Conservation (phyloP, 2,329 filamentous ascomycete species). For the Epichloe glyceriae region DNA sequence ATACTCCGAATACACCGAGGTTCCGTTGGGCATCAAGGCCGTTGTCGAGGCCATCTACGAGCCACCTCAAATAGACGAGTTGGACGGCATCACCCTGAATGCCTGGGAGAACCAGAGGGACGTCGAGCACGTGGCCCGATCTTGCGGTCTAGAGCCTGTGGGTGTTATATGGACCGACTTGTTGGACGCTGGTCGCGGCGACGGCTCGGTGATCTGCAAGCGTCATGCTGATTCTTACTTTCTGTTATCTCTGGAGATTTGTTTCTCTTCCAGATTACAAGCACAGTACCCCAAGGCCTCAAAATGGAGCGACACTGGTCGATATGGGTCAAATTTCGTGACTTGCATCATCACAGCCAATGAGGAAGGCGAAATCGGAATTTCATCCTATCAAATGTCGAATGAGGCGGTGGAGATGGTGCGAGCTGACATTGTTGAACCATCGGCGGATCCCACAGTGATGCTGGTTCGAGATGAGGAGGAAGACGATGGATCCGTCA, state of each 20-base stretch:
- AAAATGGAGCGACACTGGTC: slow-evolving; percentile 93
- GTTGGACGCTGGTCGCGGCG: slow-evolving; percentile 63
- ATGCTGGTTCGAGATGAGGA: slow-evolving; percentile 94
- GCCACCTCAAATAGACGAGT: slow-evolving; percentile 77
- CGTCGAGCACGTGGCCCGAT: slow-evolving; percentile 63
- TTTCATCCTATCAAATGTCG: slow-evolving; percentile 88
- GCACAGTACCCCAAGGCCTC: slow-evolving; percentile 78
- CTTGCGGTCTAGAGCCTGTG: slow-evolving; percentile 77
- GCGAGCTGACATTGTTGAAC: slow-evolving; percentile 83
- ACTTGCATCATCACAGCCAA: slow-evolving; percentile 94
- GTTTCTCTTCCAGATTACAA: slow-evolving; percentile 78
- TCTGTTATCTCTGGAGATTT: slow-evolving; percentile 81
- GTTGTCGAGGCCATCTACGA: slow-evolving; percentile 97
- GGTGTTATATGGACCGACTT: slow-evolving; percentile 94
- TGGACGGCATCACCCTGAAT: slow-evolving; percentile 74
- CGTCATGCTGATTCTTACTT: slow-evolving; percentile 92
- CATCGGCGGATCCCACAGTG: slow-evolving; percentile 79
- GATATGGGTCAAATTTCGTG: slow-evolving; percentile 92
- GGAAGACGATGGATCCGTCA: slow-evolving; percentile 59
- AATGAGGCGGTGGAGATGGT: slow-evolving; percentile 97
- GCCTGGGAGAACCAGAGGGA: slow-evolving; percentile 78
- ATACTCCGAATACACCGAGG: slow-evolving; percentile 82
- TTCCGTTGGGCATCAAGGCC: slow-evolving; percentile 88
- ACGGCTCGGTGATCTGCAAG: slow-evolving; percentile 87
- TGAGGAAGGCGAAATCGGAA: slow-evolving; percentile 72